Evolutionary conservation across 768 basidiomycete species (phyloP), one percentile per base, ranked within the genome.

Genomic region (Russula abietina): DNA sequence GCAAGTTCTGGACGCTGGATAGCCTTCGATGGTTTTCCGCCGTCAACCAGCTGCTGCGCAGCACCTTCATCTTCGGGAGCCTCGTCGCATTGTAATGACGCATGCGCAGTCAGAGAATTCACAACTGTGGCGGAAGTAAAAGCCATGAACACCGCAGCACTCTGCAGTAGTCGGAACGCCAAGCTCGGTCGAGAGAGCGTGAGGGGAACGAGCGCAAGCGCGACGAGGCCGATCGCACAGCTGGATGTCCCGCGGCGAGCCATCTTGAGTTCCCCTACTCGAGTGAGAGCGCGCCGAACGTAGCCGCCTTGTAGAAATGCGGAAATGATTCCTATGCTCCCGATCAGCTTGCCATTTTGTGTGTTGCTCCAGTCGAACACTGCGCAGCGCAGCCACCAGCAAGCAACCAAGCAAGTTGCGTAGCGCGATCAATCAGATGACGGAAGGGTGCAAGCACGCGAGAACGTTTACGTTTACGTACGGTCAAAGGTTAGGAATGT

Each of bases 71-170:
- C 30, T 14, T 74, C 80, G 39, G 58, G 53, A 7, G 57, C 51
- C 32, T 93, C 91, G 70, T 96, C 91, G 66, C 92, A 94, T 74
- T 95, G 93, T 67, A 94, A 72, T 16, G 93, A 94, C 11, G 95
- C 96, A 65, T 88, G 85, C 28, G 94, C 87, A 41, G 93, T 99
- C 67, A 99, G 78, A 10, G 91, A 84, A 70, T 90, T 98, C 65
- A 99, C 96, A 55, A 97, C 95, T 1, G 93, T 97, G 5, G 96
- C 95, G 64, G 88, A 90, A 5, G 96, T 97, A 77, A 93, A 97
- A 4, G 93, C 93, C 75, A 98, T 80, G 69, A 87, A 90, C 5
- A 89, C 80, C 0, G 92, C 90, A 7, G 91, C 88, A n/a, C 74
- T 79, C 70, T 83, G 84, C 17, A 89, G 75, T 19, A 85, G 75